Percentiles rank a stretch among this genome's conserved stretches.
These are phyloP conservation scores for Curvularia verruculosa DNA, from an alignment of 2,329 filamentous ascomycete species.

Conservation along the genomic window DNA sequence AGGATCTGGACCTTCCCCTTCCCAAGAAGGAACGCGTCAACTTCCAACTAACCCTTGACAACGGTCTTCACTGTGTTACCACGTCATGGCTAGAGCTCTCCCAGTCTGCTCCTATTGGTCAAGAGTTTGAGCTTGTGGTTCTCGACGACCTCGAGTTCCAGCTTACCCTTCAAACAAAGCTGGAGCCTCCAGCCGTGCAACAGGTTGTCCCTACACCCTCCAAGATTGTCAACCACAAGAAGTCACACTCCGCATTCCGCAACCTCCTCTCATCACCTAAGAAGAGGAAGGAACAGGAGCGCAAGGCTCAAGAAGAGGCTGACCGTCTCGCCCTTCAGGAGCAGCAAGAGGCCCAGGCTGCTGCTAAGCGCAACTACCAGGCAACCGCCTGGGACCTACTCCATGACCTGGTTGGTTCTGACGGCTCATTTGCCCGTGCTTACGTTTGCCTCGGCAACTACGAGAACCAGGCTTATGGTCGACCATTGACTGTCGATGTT, in stretches of 20 bases:
- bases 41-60: constrained; percentile 97
- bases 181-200: constrained; percentile 72
- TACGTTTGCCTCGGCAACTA: constrained; percentile 95
- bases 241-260: constrained; percentile 77
- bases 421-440: constrained; percentile 91
- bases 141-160: constrained; percentile 99
- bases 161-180: constrained; percentile 92
- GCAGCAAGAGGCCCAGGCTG: constrained; percentile 46
- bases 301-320: constrained; percentile 81
- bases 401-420: constrained; percentile 83
- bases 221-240: constrained; percentile 73
- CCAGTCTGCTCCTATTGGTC: constrained; percentile 89
- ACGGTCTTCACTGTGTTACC: constrained; percentile 95
- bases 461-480: constrained; percentile 84
- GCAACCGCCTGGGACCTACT: constrained; percentile 85
- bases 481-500: constrained; percentile 85
- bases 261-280: constrained; percentile 85
- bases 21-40: constrained; percentile 87
- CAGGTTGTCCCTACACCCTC: constrained; percentile 57
- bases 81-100: constrained; percentile 94
- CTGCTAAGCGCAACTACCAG: constrained; percentile 63
- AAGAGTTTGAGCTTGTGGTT: constrained; percentile 97
- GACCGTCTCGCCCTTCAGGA: constrained; percentile 66
- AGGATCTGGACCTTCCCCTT: constrained; percentile 89
- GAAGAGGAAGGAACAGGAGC: constrained; percentile 93